Evolutionary conservation across 2,329 filamentous ascomycete genomes (phyloP).

Genomic region (Coniochaeta prunicola): DNA sequence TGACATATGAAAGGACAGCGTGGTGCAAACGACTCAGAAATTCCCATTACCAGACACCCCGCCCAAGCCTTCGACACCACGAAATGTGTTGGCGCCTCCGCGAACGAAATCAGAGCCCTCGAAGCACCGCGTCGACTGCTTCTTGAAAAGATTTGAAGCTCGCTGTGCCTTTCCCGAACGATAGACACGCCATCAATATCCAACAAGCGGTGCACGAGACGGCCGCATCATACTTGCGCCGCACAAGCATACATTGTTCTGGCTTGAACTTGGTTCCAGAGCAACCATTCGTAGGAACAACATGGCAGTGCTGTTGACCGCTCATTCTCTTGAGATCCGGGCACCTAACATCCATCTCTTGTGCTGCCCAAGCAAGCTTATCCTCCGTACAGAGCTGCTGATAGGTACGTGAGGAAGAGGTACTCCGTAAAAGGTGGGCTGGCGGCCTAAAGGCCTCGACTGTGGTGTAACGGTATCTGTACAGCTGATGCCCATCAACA

Average conservation of each 20-base stretch:
- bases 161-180: not conserved
- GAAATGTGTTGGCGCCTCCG: not conserved
- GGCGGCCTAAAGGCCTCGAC: not conserved
- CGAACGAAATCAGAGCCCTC: not conserved
- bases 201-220: not conserved
- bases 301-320: not conserved
- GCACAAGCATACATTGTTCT: not conserved
- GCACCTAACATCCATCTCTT: not conserved
- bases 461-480: not conserved
- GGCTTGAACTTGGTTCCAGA: not conserved
- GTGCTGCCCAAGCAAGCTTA: not conserved
- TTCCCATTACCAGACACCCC: not conserved
- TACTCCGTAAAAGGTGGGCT: not conserved
- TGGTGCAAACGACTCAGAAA: too few relatives aligned
- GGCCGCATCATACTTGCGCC: not conserved
- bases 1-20: too few relatives aligned
- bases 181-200: not conserved
- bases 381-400: not conserved
- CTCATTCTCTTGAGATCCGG: not conserved
- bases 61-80: not conserved
- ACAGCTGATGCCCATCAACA: not conserved
- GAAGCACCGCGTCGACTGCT: not conserved
- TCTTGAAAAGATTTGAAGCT: not conserved
- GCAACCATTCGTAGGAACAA: not conserved
- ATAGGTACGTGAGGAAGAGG: not conserved